These are phyloP conservation scores for Polyporus arcularius DNA, from an alignment of 768 basidiomycete genomes.

Conservation along the genomic window DNA sequence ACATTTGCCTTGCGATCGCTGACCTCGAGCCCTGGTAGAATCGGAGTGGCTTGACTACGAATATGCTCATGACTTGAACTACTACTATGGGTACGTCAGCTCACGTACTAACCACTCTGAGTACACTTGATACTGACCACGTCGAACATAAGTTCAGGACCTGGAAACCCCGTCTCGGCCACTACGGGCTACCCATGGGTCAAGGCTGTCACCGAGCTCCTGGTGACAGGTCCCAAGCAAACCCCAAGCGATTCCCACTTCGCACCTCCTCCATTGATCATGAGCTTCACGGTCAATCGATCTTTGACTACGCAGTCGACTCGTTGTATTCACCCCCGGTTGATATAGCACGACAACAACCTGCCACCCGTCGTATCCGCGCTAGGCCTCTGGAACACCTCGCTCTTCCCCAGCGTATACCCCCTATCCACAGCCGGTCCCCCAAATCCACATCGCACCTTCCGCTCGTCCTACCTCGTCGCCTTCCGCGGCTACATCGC, in stretches of 20 bases:
- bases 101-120: too few species aligned
- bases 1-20: neutral
- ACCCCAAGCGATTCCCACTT: constrained; percentile 30
- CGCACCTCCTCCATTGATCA: constrained; percentile 41
- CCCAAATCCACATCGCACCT: constrained; percentile 33
- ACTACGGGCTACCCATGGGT: constrained; percentile 43
- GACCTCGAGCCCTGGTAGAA: constrained; percentile 21
- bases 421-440: constrained; percentile 37
- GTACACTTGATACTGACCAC: too few species aligned
- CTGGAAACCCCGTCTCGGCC: constrained; percentile 44
- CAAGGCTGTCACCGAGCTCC: constrained; percentile 39
- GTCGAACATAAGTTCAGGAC: constrained; percentile 37
- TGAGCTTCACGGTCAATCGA: constrained; percentile 45
- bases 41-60: constrained; percentile 47
- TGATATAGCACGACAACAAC: constrained; percentile 44
- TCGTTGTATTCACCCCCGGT: neutral
- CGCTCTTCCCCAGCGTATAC: constrained; percentile 31
- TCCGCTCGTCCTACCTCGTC: constrained; percentile 42
- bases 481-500: constrained; percentile 44
- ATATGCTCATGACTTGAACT: constrained; percentile 47
- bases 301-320: neutral
- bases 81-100: constrained; percentile 43
- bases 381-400: constrained; percentile 46
- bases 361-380: constrained; percentile 44
- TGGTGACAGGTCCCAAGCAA: constrained; percentile 33